Evolutionary conservation across 805 yeast species (phyloP), one percentile per base, ranked within the genome.

Genomic region (Dipodascopsis tothii): DNA sequence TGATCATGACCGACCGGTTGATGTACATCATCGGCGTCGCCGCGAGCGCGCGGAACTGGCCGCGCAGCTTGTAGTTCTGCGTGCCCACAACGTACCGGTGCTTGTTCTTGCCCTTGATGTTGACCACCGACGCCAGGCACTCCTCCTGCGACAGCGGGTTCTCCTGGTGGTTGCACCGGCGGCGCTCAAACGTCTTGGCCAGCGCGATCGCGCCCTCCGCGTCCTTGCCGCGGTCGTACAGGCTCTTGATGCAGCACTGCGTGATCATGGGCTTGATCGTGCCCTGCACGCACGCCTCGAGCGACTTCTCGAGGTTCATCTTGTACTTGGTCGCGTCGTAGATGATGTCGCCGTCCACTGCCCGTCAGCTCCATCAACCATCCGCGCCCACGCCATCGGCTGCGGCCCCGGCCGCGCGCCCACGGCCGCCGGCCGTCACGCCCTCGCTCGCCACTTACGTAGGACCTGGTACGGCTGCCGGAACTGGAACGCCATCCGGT

Each of bases 391-490:
- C n/a, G n/a, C n/a, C n/a, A n/a, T n/a, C n/a, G n/a, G n/a, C n/a
- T n/a, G n/a, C n/a, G n/a, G n/a, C n/a, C n/a, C n/a, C n/a, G n/a
- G n/a, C n/a, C n/a, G n/a, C n/a, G n/a, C n/a, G n/a, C n/a, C n/a
- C n/a, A n/a, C n/a, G n/a, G n/a, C n/a, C n/a, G n/a, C n/a, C n/a
- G n/a, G n/a, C n/a, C n/a, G n/a, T n/a, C n/a, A n/a, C n/a, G n/a
- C n/a, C n/a, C n/a, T n/a, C n/a, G n/a, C n/a, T n/a, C n/a, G n/a
- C n/a, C 14, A 17, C 48, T 4, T 37, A 53, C 56, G 52, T 21
- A 90, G 63, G 21, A 86, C 81, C 67, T 92, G 98, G 56, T 83
- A 88, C 2, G 98, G 98, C 51, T 83, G 87, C 61, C 95, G 77
- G 71, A 92, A 92, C 57, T 84, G 84, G 74, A 90, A 92, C 4